Conservation (phyloP, 1,284 basidiomycete genomes). For the Boletellus deceptivus region DNA sequence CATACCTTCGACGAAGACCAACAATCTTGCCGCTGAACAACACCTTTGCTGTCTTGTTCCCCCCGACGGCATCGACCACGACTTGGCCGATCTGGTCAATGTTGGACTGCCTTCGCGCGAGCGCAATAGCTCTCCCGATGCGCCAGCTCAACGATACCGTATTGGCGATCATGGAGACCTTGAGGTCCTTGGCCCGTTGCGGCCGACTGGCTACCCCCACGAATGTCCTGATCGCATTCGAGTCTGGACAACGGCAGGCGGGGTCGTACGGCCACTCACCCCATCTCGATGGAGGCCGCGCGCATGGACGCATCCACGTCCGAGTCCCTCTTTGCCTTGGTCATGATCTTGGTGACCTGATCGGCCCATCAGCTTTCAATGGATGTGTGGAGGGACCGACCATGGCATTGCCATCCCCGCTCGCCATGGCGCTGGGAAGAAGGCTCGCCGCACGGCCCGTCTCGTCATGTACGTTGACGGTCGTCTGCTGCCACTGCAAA, state of each 20-base stretch:
- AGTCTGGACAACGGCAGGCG: not conserved
- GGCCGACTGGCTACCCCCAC: conserved; percentile 44
- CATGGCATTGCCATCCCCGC: conserved; percentile 40
- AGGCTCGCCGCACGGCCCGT: conserved; percentile 31
- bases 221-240: conserved; percentile 25
- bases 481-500: conserved; percentile 35
- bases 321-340: conserved; percentile 32
- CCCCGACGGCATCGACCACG: conserved; percentile 49
- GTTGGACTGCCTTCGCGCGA: conserved; percentile 41
- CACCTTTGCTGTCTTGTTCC: conserved; percentile 38
- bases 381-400: conserved; percentile 19
- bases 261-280: conserved; percentile 23
- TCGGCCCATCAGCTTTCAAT: conserved; percentile 11
- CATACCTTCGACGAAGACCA: conserved; percentile 44
- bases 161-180: conserved; percentile 42
- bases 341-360: conserved; percentile 33
- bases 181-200: conserved; percentile 30
- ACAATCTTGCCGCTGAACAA: conserved; percentile 58
- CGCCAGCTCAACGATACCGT: conserved; percentile 59
- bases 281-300: conserved; percentile 43
- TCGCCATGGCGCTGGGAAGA: conserved; percentile 35
- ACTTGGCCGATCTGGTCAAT: conserved; percentile 47
- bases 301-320: conserved; percentile 36
- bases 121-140: conserved; percentile 49
- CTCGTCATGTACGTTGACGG: conserved; percentile 39